Evolutionary conservation across 148 eudicot genomes (phyloP), one percentile per base, ranked within the genome.

Genomic region (Cornus controversa): DNA sequence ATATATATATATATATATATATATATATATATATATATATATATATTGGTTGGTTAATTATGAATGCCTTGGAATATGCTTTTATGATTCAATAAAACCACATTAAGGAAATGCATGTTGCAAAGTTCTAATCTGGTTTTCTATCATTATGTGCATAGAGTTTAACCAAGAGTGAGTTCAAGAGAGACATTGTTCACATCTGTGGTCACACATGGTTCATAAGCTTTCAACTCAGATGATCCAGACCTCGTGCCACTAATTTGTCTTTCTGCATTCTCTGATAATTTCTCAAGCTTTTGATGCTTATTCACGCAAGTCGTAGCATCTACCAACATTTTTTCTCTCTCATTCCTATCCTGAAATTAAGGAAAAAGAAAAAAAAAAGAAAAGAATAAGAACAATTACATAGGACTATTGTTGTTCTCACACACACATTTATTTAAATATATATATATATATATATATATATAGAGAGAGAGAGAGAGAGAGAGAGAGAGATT

Each of bases 151-250:
- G 54, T 14, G 53, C 16, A 54, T 18, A 45, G 9, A 45, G 10
- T 15, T 62, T 76, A 85, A 66, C 78, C 81, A 67, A 81, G 85
- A 74, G 81, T 82, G 71, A 82, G 85, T 42, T 85, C 88, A 74
- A 85, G 82, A 57, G 85, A 85, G 63, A 85, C 66, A 50, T 82
- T 75, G 42, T 77, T 54, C 45, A 40, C 76, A 66, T 71, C 64
- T 20, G 65, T 14, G 45, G 69, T 65, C 37, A 6, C 37, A 45
- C 45, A 69, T 6, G 47, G 18, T 53, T 73, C 63, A 11, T 53
- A 65, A 27, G 54, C 60, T 34, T 67, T 68, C 54, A 58, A 65
- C 13, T 22, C 24, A 60, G 36, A 34, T 27, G 68, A 65, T 20
- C 31, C 4, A n/a, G 72, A 70, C 28, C n/a, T 37, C 10, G 9